Conservation (phyloP, 1,284 basidiomycete genomes). For the Xerocomus minutiporus region DNA sequence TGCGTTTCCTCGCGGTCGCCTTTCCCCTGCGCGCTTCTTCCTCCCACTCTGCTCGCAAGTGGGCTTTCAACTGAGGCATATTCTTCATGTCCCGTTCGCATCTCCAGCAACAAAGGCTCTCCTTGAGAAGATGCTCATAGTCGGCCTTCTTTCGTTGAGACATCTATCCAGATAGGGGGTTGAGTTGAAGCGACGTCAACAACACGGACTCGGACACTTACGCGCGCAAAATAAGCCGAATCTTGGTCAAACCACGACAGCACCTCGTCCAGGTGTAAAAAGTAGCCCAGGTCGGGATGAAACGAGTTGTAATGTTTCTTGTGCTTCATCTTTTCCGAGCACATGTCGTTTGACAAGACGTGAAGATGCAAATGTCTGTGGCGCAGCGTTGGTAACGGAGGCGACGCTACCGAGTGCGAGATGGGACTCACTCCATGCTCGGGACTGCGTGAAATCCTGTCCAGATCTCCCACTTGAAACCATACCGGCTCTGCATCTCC, state of each 20-base stretch:
- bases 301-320: conserved; percentile 98
- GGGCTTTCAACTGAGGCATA: conserved; percentile 73
- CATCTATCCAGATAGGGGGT: conserved; percentile 40
- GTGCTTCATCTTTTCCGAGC: conserved; percentile 71
- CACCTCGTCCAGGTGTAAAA: conserved; percentile 74
- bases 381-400: neutral
- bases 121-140: conserved; percentile 68
- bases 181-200: neutral
- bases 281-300: conserved; percentile 83
- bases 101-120: conserved; percentile 63
- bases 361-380: conserved; percentile 82
- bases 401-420: neutral
- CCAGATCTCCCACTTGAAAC: conserved; percentile 78
- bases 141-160: conserved; percentile 43
- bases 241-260: conserved; percentile 69
- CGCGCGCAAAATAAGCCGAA: conserved; percentile 48
- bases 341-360: conserved; percentile 80
- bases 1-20: conserved; percentile 35
- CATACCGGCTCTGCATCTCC: conserved; percentile 78
- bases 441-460: conserved; percentile 85
- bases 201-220: conserved; percentile 31
- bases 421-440: conserved; percentile 60
- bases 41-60: conserved; percentile 65
- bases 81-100: conserved; percentile 62
- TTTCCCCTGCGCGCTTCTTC: conserved; percentile 39